Evolutionary conservation across 805 yeast species (phyloP).

Genomic region (Nematodospora valgi): DNA sequence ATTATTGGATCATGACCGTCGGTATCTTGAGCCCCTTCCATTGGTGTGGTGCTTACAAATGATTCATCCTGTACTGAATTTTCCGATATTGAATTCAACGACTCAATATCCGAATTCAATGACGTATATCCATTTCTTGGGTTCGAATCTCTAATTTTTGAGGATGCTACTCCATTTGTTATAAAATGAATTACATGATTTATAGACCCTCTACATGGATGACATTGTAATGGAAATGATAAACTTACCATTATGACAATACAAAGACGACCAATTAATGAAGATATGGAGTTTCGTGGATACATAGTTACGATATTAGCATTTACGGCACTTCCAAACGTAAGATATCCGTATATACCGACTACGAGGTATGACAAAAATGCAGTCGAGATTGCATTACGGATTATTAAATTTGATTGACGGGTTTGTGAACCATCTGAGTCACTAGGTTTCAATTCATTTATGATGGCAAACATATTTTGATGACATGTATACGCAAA

Average conservation of each 20-base stretch:
- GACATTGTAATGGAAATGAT: slow-evolving; percentile 76
- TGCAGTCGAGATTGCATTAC: slow-evolving; percentile 55
- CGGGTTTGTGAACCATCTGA: slow-evolving; percentile 37
- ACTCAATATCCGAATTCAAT: slow-evolving; percentile 24
- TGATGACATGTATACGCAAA: slow-evolving; percentile 83
- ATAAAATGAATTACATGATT: slow-evolving; percentile 61
- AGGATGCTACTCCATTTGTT: slow-evolving; percentile 25
- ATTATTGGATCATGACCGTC: slow-evolving; percentile 45
- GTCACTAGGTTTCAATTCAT: slow-evolving; percentile 51
- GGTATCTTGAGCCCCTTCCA: slow-evolving; percentile 46
- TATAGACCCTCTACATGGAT: slow-evolving; percentile 72
- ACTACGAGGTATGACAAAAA: slow-evolving; percentile 57
- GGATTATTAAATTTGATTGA: slow-evolving; percentile 47
- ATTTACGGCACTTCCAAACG: slow-evolving; percentile 61
- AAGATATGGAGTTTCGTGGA: slow-evolving; percentile 46
- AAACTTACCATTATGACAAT: slow-evolving; percentile 71
- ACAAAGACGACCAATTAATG: slow-evolving; percentile 55
- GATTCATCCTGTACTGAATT: slow-evolving; percentile 28
- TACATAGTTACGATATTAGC: slow-evolving; percentile 75
- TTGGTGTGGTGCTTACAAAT: slow-evolving; percentile 41
- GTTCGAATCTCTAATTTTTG: slow-evolving; percentile 17
- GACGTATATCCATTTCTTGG: slow-evolving; percentile 24
- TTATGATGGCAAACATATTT: slow-evolving; percentile 72
- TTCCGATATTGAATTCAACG: slow-evolving; percentile 11
- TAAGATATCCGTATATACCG: slow-evolving; percentile 67